Percentiles rank a stretch among this genome's conserved stretches.
phyloP scores from a whole-genome alignment of 1,139 yeast genomes.

The Yueomyces sp. region DNA sequence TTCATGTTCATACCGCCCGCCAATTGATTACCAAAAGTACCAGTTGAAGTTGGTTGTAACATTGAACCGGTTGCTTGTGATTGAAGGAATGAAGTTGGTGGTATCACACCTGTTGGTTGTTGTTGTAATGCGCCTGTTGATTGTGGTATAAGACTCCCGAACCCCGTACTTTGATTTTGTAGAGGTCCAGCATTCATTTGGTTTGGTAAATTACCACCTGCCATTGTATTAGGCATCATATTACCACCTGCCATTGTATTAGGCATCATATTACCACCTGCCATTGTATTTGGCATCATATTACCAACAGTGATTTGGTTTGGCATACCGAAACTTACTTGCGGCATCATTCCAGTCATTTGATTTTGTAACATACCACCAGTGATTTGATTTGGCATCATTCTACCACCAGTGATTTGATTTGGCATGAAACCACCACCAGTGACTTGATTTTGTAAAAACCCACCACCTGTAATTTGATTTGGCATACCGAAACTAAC shows the following conservation, averaged over 20 bases:
- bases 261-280: conserved; percentile 12
- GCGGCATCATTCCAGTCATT: conserved; percentile 24
- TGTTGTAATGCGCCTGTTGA: conserved; percentile 28
- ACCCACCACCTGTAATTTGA: conserved; percentile 9
- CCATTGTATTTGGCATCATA: conserved; percentile 17
- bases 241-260: neutral
- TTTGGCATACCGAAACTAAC: conserved; percentile 17
- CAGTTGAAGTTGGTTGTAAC: neutral
- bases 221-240: conserved; percentile 6
- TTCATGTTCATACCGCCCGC: neutral
- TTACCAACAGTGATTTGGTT: conserved; percentile 11
- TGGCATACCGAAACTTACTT: conserved; percentile 17
- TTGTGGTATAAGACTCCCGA: conserved; percentile 16
- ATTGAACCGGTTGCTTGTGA: conserved; percentile 10
- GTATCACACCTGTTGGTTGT: conserved; percentile 22
- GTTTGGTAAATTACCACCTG: neutral
- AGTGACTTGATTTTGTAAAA: conserved; percentile 16
- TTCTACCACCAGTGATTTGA: conserved; percentile 8
- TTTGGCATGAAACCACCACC: conserved; percentile 21
- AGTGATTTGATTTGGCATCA: conserved; percentile 16
- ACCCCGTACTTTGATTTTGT: conserved; percentile 1
- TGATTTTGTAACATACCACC: conserved; percentile 26
- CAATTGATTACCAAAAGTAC: neutral
- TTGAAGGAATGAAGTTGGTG: conserved; percentile 18
- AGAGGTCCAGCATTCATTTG: conserved; percentile 20